Conservation (phyloP, 1,284 basidiomycete species). For the Irpex sp. region DNA sequence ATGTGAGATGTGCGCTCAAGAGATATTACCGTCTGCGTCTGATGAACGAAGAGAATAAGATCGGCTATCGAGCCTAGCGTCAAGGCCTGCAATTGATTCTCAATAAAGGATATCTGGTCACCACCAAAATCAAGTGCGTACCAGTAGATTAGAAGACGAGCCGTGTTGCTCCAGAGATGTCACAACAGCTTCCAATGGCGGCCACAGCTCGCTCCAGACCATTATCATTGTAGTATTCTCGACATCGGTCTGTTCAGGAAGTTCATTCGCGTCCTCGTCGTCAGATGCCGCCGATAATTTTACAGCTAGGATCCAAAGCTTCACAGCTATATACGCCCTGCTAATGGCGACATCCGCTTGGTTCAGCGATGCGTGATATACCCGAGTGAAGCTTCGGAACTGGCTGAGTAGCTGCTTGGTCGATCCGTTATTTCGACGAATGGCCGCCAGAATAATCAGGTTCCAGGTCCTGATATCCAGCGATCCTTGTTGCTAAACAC, state of each 20-base stretch:
- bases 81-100: slow-evolving; percentile 44
- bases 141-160: slow-evolving; percentile 42
- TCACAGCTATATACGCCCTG: slow-evolving; percentile 62
- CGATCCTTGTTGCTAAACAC: slow-evolving; percentile 33
- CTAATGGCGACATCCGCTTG: slow-evolving; percentile 38
- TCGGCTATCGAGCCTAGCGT: slow-evolving; percentile 59
- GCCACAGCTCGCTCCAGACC: slow-evolving; percentile 75
- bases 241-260: neutral
- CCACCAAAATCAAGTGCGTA: slow-evolving; percentile 26
- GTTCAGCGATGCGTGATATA: slow-evolving; percentile 42
- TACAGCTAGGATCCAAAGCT: slow-evolving; percentile 63
- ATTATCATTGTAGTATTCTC: slow-evolving; percentile 13
- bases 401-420: slow-evolving; percentile 43
- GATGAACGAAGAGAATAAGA: slow-evolving; percentile 58
- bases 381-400: slow-evolving; percentile 43
- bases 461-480: slow-evolving; percentile 61
- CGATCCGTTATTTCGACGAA: slow-evolving; percentile 37
- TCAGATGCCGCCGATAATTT: slow-evolving; percentile 28
- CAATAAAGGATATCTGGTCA: neutral
- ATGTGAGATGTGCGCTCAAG: slow-evolving; percentile 50
- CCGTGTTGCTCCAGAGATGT: slow-evolving; percentile 44
- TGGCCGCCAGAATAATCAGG: slow-evolving; percentile 48
- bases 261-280: neutral
- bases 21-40: slow-evolving; percentile 49
- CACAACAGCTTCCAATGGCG: slow-evolving; percentile 56